Evolutionary conservation across 768 basidiomycete genomes (phyloP).

Genomic region (Agaricus sinodeliciosus): DNA sequence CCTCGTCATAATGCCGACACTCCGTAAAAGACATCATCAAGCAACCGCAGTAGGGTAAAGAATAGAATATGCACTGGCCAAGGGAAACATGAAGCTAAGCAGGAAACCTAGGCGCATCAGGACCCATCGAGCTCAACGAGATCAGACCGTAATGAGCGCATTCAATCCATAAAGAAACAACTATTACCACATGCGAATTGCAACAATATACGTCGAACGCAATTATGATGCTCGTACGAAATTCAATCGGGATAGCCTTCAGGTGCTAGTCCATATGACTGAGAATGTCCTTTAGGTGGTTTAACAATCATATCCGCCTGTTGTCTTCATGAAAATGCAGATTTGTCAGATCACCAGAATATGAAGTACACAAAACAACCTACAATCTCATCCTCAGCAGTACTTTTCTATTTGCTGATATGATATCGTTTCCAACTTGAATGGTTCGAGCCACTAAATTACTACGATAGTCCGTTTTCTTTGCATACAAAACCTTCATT

Average conservation of each 20-base stretch:
- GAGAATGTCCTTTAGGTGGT: conserved; percentile 41
- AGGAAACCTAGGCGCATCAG: no score
- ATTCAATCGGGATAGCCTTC: conserved; percentile 6
- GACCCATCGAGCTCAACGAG: no score
- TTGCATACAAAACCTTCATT: conserved; percentile 82
- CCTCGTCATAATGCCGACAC: no score
- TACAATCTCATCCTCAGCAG: conserved; percentile 81
- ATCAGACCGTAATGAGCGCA: no score
- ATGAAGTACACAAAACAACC: conserved; percentile 21
- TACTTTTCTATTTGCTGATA: conserved; percentile 68
- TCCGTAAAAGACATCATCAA: no score
- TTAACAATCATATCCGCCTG: conserved; percentile 77
- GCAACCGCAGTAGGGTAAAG: no score
- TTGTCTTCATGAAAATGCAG: conserved; percentile 38
- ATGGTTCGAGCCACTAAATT: conserved; percentile 74
- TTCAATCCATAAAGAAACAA: no score
- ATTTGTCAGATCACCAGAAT: not conserved
- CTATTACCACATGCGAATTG: no score
- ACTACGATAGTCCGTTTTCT: conserved; percentile 71
- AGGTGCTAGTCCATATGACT: conserved; percentile 43
- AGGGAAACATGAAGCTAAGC: no score
- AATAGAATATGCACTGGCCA: no score
- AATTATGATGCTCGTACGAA: no score
- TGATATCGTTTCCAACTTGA: conserved; percentile 64
- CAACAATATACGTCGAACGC: no score